phyloP scores from a whole-genome alignment of 805 yeast species.

The Yarrowia divulgata region DNA sequence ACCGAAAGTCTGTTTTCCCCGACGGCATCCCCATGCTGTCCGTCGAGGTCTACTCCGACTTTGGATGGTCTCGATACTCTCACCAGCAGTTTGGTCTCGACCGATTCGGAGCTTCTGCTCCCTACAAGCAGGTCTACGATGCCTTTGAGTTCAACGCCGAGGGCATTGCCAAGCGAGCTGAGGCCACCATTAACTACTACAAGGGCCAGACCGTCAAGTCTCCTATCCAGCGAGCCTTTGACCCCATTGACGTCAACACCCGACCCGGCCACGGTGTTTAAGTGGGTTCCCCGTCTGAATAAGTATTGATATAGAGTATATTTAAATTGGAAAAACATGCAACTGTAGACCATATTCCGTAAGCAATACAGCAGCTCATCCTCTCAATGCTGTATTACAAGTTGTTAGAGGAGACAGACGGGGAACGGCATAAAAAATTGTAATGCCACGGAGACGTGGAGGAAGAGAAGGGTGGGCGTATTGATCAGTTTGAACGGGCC shows the following conservation, averaged over 20 bases:
- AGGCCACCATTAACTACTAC: slow-evolving; percentile 80
- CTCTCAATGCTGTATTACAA: no score
- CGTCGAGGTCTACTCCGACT: slow-evolving; percentile 89
- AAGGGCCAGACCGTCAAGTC: slow-evolving; percentile 74
- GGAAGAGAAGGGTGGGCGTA: no score
- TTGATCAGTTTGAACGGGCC: no score
- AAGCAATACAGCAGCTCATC: no score
- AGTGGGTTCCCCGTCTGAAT: not conserved
- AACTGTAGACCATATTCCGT: no score
- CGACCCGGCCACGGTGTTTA: slow-evolving; percentile 39
- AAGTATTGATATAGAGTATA: slow-evolving; percentile 26
- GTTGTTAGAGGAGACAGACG: no score
- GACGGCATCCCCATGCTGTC: slow-evolving; percentile 93
- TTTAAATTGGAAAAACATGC: slow-evolving; percentile 5
- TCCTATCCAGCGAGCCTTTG: slow-evolving; percentile 80
- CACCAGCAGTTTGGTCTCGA: slow-evolving; percentile 96
- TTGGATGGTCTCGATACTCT: slow-evolving; percentile 93
- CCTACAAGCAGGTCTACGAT: slow-evolving; percentile 81
- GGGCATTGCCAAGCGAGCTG: slow-evolving; percentile 87
- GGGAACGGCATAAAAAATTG: no score
- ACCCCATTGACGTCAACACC: slow-evolving; percentile 34
- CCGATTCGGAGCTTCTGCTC: slow-evolving; percentile 97
- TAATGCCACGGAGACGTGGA: no score
- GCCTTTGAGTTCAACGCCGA: slow-evolving; percentile 90
- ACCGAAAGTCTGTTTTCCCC: slow-evolving; percentile 87